Base-by-base conservation (phyloP, 148 eudicot species). In the Agrostemma githago region DNA sequence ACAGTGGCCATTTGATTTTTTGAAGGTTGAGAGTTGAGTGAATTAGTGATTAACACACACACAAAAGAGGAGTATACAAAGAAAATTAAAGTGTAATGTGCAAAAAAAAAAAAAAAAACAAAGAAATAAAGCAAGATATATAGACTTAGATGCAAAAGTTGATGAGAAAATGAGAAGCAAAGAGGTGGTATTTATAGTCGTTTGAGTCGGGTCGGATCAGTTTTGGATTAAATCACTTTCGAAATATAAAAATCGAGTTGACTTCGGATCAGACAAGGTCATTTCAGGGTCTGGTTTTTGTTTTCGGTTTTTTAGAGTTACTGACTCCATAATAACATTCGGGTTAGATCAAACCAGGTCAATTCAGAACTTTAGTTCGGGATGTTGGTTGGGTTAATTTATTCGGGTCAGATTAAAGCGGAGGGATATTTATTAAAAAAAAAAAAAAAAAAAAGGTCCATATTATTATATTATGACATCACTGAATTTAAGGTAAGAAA, bases 1-100 rank as follows among this genome's bases (percentile, higher is more conserved):
- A 66, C 76, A 71, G 79, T 65, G 15, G 82, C 82, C 82, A 80
- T 80, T 80, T 51, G 74, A 42, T 69, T 39, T 39, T 26, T 70
- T 8, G 26, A 26, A 56, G 61, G 43, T 19, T 20, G 69, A 61
- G 15, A 37, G 38, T 67, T 48, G 15, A 37, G 38, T 67, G 77
- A 68, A 57, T 67, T 37, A 64, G 48, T 6, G n/a, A 37, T 8
- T 42, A 39, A 61, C 37, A 74, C 19, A 20, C 62, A 59, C 34
- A 26, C 34, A 26, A 26, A 21, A 75, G 10, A 39, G 46, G 39
- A 19, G 4, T 21, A 66, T 26, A 2, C 19, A 54, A 64, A 9
- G 3, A 42, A 54, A 56, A 21, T 8, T 12, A 5, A 5, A 53
- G 64, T 64, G 14, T 12, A 5, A 5, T 64, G 64, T 64, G 57